A percentile compares a stretch with the other conserved stretches of the same genome.
Conservation (phyloP, 176 grass and related monocot species). For the Neostapfia colusana region DNA sequence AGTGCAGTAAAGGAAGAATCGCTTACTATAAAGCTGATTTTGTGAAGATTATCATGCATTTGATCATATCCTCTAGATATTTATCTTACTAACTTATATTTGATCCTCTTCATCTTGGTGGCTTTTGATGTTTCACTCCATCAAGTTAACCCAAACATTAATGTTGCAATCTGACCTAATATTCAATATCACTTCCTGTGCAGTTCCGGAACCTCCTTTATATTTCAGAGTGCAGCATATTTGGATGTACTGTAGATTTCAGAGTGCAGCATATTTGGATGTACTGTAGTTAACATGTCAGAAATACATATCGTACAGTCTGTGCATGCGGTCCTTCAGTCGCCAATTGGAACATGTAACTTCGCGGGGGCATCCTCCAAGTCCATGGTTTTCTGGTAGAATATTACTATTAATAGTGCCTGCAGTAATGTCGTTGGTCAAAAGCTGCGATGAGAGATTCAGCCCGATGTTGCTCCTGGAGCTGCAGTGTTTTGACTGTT, state of each 20-base stretch:
- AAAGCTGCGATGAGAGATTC: not conserved
- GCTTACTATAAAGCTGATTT: slow-evolving; percentile 20
- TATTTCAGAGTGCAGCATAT: not conserved
- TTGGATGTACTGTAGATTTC: too few relatives aligned
- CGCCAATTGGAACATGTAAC: not conserved
- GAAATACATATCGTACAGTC: not conserved
- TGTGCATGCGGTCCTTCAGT: not conserved
- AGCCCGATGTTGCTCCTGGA: slow-evolving; percentile 6
- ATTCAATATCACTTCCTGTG: not conserved
- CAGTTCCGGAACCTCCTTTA: not conserved
- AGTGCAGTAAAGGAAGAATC: not conserved
- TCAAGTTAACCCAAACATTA: not conserved
- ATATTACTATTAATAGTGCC: not conserved
- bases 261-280: not conserved
- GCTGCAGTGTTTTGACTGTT: slow-evolving; percentile 3
- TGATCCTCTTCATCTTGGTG: not conserved
- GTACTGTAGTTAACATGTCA: not conserved
- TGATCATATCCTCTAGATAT: slow-evolving; percentile 7
- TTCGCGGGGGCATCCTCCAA: not conserved
- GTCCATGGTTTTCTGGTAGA: not conserved
- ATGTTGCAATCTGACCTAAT: not conserved
- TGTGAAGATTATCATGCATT: slow-evolving; percentile 5
- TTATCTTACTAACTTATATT: slow-evolving; percentile 8
- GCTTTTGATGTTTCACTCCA: not conserved
- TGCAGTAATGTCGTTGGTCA: too few relatives aligned